Conservation (phyloP, 176 grass and related monocot species). For the Carex scoparia region DNA sequence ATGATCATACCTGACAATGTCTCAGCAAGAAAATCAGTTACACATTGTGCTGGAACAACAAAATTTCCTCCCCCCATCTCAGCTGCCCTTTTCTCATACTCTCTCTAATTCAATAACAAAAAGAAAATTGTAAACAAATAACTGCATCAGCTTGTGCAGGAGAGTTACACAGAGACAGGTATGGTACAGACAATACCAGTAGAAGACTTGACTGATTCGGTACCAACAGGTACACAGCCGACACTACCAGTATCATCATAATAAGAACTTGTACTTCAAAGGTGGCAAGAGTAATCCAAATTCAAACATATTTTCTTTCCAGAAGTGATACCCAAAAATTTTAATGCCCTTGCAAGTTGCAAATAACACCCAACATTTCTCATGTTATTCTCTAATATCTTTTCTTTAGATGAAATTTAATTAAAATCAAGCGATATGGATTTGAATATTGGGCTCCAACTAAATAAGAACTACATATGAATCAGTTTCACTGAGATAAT, state of each 20-base stretch:
- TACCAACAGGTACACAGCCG: not conserved
- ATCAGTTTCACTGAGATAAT: not conserved
- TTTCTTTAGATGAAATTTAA: not conserved
- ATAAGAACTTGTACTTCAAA: not conserved
- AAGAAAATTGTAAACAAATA: not conserved
- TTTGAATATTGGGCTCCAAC: not conserved
- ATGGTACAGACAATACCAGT: not conserved
- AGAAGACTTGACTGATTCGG: not conserved
- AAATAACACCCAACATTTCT: not conserved
- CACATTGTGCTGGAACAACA: conserved; percentile 74
- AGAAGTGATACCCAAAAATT: not conserved
- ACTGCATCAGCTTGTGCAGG: conserved; percentile 7
- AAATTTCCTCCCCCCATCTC: conserved; percentile 91
- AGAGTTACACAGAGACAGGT: not conserved
- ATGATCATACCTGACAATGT: conserved; percentile 68
- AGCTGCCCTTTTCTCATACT: conserved; percentile 88
- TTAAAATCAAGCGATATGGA: not conserved
- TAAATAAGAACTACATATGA: not conserved
- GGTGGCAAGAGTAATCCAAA: not conserved
- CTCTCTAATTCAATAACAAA: conserved; percentile 47
- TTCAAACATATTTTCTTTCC: not conserved
- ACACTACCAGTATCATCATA: not conserved
- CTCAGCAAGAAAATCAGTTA: conserved; percentile 83
- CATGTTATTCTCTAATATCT: not conserved
- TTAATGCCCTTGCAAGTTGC: not conserved